These are phyloP conservation scores for Polymyxa betae DNA, from an alignment of 208 protist species.

Conservation along the genomic window DNA sequence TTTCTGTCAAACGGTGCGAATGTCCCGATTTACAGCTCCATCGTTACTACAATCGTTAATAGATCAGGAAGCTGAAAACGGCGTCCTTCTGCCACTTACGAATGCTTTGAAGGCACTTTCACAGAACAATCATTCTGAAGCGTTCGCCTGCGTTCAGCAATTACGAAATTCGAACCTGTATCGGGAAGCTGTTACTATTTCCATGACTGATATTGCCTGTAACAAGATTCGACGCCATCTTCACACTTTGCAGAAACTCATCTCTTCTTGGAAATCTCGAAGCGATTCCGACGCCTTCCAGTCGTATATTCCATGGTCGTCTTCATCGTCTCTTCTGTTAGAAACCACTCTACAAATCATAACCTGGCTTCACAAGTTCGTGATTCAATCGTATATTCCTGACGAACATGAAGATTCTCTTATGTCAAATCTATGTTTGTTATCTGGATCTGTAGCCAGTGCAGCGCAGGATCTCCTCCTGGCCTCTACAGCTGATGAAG, in stretches of 20 bases:
- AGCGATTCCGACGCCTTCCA: not conserved
- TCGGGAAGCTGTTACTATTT: not conserved
- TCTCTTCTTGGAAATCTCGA: no score
- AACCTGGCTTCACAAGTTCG: not conserved
- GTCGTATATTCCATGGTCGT: not conserved
- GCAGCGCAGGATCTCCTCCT: not conserved
- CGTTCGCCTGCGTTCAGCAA: not conserved
- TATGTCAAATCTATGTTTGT: not conserved
- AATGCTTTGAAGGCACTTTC: not conserved
- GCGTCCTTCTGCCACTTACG: not conserved
- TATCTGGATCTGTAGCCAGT: not conserved
- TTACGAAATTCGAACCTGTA: not conserved
- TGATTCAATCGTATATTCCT: not conserved
- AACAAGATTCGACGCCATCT: not conserved
- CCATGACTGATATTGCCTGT: not conserved
- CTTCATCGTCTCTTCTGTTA: not conserved
- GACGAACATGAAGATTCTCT: not conserved
- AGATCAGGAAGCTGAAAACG: not conserved
- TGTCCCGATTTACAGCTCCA: not conserved
- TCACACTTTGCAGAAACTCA: not conserved
- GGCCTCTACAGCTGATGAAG: not conserved
- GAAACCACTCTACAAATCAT: not conserved
- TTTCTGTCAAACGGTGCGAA: not conserved
- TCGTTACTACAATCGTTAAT: not conserved
- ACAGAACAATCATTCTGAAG: not conserved